Evolutionary conservation across 495 filamentous ascomycete genomes (phyloP).

Genomic region (Umbilicaria muhlenbergii): DNA sequence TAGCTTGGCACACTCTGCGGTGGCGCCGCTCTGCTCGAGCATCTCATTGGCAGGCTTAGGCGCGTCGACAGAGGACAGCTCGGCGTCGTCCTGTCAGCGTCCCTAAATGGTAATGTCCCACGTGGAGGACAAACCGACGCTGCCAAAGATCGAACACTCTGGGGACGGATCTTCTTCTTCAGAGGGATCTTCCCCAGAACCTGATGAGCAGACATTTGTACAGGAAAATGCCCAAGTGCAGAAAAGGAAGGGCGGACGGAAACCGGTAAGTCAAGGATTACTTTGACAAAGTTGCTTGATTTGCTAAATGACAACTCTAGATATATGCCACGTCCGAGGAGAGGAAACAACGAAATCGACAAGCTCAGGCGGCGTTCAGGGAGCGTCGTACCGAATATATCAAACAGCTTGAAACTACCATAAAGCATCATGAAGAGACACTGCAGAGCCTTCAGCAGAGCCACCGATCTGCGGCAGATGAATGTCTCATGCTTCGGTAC

Average conservation of each 20-base stretch:
- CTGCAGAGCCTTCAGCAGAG: constrained; percentile 84
- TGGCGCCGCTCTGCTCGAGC: too few species aligned
- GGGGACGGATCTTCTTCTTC: constrained; percentile 30
- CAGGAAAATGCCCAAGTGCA: constrained; percentile 47
- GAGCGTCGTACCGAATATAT: constrained; percentile 97
- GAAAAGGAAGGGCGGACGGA: constrained; percentile 93
- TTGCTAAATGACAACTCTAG: constrained; percentile 23
- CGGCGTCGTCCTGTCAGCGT: too few species aligned
- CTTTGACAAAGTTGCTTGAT: constrained; percentile 11
- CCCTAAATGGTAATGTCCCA: constrained; percentile 7
- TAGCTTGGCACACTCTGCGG: constrained; percentile 1
- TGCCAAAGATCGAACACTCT: constrained; percentile 31
- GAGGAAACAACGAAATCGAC: constrained; percentile 91
- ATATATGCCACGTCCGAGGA: constrained; percentile 98
- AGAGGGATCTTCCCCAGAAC: constrained; percentile 37
- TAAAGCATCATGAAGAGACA: constrained; percentile 92
- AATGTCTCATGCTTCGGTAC: constrained; percentile 95
- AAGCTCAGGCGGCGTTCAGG: constrained; percentile 92
- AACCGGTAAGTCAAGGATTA: constrained; percentile 56
- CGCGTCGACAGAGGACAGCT: too few species aligned
- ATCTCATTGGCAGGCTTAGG: too few species aligned
- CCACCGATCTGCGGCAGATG: constrained; percentile 87
- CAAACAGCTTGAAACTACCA: constrained; percentile 94
- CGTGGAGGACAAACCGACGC: constrained; percentile 13
- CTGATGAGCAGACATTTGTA: constrained; percentile 36